phyloP scores from a whole-genome alignment of 768 basidiomycete species.

The Phaffia tasmanica region DNA sequence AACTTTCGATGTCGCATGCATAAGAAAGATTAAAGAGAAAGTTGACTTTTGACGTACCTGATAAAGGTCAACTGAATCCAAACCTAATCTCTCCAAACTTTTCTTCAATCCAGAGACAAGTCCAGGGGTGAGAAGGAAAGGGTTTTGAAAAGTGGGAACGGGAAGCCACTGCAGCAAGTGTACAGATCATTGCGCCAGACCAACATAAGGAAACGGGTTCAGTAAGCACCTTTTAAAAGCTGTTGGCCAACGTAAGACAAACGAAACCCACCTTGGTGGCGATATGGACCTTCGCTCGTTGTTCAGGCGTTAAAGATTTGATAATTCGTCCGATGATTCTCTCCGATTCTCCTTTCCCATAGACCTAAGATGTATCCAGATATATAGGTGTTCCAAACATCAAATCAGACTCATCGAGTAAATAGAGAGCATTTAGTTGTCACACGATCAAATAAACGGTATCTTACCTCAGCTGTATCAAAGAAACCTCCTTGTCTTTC shows the following conservation, averaged over 20 bases:
- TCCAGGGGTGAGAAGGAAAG: slow-evolving; percentile 33
- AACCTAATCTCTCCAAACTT: slow-evolving; percentile 31
- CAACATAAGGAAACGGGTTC: no score
- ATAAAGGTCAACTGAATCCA: slow-evolving; percentile 33
- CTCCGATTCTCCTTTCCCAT: slow-evolving; percentile 13
- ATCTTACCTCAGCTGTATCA: slow-evolving; percentile 11
- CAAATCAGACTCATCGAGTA: no score
- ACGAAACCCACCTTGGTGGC: slow-evolving; percentile 12
- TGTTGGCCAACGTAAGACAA: neutral
- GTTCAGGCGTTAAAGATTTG: neutral
- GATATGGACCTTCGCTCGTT: neutral
- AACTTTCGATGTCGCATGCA: no score
- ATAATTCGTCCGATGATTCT: slow-evolving; percentile 12
- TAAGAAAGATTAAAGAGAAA: neutral
- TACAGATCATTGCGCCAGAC: no score
- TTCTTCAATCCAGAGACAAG: slow-evolving; percentile 29
- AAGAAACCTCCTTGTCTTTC: slow-evolving; percentile 14
- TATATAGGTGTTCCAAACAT: neutral
- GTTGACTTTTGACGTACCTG: slow-evolving; percentile 27
- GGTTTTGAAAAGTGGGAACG: slow-evolving; percentile 29
- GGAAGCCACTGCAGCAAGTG: slow-evolving; percentile 26
- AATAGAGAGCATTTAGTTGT: no score
- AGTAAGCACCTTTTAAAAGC: no score
- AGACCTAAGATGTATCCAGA: neutral
- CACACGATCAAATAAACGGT: neutral